phyloP scores from a whole-genome alignment of 345 rosid genomes.

The Carallia pectinifolia region DNA sequence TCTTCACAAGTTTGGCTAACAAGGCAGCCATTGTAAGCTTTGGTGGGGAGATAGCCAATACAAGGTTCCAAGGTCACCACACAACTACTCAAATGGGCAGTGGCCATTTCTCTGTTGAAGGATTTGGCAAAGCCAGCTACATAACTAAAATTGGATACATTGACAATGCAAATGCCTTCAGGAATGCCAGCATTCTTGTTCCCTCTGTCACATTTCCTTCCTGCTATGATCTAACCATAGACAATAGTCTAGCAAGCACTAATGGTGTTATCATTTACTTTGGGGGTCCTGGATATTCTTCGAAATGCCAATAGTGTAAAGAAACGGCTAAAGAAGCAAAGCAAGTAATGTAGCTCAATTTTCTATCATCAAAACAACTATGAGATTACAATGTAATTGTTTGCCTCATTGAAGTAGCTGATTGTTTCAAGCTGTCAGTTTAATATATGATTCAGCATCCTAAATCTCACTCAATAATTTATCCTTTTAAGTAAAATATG shows the following conservation, averaged over 20 bases:
- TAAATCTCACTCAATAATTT: too few species aligned
- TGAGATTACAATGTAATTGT: too few species aligned
- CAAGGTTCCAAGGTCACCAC: neutral
- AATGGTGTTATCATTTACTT: slow-evolving; percentile 7
- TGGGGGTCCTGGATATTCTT: slow-evolving; percentile 19
- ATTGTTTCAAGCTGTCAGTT: too few species aligned
- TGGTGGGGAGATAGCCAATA: slow-evolving; percentile 10
- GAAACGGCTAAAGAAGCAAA: too few species aligned
- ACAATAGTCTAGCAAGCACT: too few species aligned
- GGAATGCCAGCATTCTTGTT: neutral
- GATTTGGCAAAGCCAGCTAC: slow-evolving; percentile 1
- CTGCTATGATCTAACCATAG: neutral
- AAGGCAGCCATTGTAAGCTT: neutral
- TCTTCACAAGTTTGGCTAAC: neutral
- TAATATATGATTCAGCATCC: too few species aligned
- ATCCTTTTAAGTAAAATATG: too few species aligned
- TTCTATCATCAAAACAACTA: too few species aligned
- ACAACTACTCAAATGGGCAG: slow-evolving; percentile 20
- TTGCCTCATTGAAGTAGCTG: too few species aligned
- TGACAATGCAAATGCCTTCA: neutral
- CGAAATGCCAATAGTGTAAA: neutral
- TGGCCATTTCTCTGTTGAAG: slow-evolving; percentile 20
- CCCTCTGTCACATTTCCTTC: neutral
- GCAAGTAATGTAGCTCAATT: too few species aligned
- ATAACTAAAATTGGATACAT: neutral